These are phyloP conservation scores for Trichosanthes truncata DNA, from an alignment of 306 rosid species.

Conservation along the genomic window DNA sequence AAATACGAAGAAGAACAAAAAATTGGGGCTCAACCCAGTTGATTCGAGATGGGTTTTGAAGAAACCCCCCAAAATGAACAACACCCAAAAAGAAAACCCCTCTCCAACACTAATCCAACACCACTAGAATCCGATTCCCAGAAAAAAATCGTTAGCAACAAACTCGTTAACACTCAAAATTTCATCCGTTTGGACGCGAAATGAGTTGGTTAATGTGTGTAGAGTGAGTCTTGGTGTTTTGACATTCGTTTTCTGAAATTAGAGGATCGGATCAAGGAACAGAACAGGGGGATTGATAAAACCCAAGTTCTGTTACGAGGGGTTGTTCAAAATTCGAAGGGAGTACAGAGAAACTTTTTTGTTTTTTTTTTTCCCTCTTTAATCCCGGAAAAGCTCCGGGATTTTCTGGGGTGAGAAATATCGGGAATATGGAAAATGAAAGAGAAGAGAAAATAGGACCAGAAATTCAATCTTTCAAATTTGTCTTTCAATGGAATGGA, in stretches of 20 bases:
- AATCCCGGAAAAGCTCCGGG: slow-evolving; percentile 6
- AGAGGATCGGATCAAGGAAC: slow-evolving; percentile 5
- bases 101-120: background rate
- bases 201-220: slow-evolving; percentile 2
- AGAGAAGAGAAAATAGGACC: background rate
- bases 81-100: background rate
- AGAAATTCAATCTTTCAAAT: background rate
- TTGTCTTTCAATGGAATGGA: background rate
- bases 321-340: slow-evolving; percentile 9
- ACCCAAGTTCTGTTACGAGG: slow-evolving; percentile 7
- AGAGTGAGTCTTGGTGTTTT: background rate
- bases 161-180: background rate
- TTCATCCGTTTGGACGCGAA: background rate
- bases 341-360: slow-evolving; percentile 6
- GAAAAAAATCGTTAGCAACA: slow-evolving; percentile 1
- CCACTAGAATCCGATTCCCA: background rate
- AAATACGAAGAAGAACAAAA: background rate
- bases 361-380: background rate
- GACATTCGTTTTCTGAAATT: background rate
- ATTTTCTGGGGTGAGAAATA: slow-evolving; percentile 3
- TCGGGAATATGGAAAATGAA: background rate
- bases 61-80: background rate
- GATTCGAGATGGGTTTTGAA: background rate
- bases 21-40: background rate
- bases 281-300: background rate